Evolutionary conservation across 129 eudicot genomes (phyloP).

Genomic region (Erigeron canadensis): DNA sequence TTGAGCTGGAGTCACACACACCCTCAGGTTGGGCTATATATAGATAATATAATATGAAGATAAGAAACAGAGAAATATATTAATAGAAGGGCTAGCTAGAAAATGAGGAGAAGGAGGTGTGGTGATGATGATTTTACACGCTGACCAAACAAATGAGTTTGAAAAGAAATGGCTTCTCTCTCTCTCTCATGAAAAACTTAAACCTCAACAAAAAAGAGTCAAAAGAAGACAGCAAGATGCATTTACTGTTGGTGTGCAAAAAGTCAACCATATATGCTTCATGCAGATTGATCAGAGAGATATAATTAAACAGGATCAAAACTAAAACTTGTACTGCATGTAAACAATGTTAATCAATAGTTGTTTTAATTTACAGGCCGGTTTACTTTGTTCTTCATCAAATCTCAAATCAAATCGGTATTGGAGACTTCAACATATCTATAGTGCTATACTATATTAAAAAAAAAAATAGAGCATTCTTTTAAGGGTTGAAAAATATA

Average conservation of each 20-base stretch:
- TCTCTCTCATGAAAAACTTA: conserved; percentile 34
- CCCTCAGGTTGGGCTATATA: conserved; percentile 24
- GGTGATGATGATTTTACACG: conserved; percentile 39
- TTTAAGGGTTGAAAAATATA: no score
- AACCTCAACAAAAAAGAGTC: conserved; percentile 47
- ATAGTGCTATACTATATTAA: no score
- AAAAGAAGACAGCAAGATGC: conserved; percentile 48
- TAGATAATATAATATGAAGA: conserved; percentile 31
- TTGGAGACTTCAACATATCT: no score
- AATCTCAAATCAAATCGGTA: no score
- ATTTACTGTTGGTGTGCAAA: conserved; percentile 42
- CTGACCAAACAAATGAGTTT: conserved; percentile 37
- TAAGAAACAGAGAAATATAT: conserved; percentile 25
- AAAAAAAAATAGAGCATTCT: no score
- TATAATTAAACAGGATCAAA: conserved; percentile 22
- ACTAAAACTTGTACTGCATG: not conserved
- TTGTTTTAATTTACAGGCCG: no score
- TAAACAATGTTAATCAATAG: no score
- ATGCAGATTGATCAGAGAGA: conserved; percentile 28
- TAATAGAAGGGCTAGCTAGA: no score
- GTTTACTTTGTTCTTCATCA: no score
- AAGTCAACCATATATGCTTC: conserved; percentile 43
- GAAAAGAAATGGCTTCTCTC: conserved; percentile 32
- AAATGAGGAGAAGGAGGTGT: no score
- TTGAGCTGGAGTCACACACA: conserved; percentile 23